Evolutionary conservation across 2,329 filamentous ascomycete species (phyloP).

Genomic region (Sporothrix variecibatus): DNA sequence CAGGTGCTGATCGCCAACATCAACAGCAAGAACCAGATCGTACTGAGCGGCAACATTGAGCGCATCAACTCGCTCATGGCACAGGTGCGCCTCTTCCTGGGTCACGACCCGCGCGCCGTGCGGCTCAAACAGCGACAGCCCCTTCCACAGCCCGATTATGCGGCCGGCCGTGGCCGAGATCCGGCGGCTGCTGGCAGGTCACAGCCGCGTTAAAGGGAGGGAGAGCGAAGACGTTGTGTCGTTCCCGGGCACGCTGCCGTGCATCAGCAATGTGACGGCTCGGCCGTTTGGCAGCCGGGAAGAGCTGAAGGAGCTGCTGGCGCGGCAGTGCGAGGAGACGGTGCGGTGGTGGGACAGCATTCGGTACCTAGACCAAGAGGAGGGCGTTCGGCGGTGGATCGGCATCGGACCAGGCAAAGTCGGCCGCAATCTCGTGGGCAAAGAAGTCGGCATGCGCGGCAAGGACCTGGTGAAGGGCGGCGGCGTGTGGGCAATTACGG

Average conservation of each 20-base stretch:
- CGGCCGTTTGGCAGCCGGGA: conserved; percentile 72
- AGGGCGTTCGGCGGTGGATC: conserved; percentile 80
- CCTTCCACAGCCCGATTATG: conserved; percentile 93
- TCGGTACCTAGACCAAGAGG: conserved; percentile 80
- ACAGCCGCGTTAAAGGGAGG: conserved; percentile 55
- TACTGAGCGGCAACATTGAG: conserved; percentile 83
- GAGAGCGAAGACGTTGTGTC: conserved; percentile 66
- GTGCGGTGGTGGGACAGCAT: conserved; percentile 95
- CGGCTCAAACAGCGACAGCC: conserved; percentile 83
- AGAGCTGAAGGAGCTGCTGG: conserved; percentile 76
- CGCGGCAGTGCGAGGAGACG: conserved; percentile 84
- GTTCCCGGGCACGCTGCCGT: conserved; percentile 74
- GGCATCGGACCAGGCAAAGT: conserved; percentile 94
- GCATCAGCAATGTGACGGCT: conserved; percentile 84
- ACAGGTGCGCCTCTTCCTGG: conserved; percentile 84
- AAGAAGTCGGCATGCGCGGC: conserved; percentile 86
- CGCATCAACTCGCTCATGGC: conserved; percentile 79
- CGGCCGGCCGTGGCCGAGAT: conserved; percentile 76
- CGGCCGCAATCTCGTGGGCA: conserved; percentile 87
- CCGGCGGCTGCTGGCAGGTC: conserved; percentile 64
- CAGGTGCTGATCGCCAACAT: conserved; percentile 91
- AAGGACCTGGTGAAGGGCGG: conserved; percentile 80
- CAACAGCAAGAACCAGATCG: conserved; percentile 95
- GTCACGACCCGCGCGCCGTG: conserved; percentile 87
- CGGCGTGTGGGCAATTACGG: conserved; percentile 88